Conservation (phyloP, 2,329 filamentous ascomycete genomes). For the Hypoxylon sp. region DNA sequence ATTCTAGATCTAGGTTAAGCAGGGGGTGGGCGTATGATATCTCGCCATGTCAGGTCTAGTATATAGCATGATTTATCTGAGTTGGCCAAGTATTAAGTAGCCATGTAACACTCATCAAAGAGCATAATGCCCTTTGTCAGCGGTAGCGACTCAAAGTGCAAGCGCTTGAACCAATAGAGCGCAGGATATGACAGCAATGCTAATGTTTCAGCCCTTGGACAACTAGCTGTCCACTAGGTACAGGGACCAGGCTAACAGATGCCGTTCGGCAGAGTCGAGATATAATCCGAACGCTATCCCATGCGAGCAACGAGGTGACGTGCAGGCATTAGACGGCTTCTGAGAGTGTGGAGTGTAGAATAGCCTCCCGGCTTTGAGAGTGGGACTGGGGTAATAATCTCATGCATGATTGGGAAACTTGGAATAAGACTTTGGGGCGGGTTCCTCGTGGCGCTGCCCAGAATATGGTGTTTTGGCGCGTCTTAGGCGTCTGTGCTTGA, state of each 20-base stretch:
- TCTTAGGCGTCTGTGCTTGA: slow-evolving; percentile 25
- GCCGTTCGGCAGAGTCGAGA: slow-evolving; percentile 40
- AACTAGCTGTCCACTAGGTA: slow-evolving; percentile 9
- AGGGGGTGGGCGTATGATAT: slow-evolving; percentile 42
- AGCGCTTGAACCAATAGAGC: slow-evolving; percentile 27
- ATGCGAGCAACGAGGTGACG: slow-evolving; percentile 37
- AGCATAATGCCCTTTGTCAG: slow-evolving; percentile 40
- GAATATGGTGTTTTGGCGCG: slow-evolving; percentile 28
- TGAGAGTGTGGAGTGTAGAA: slow-evolving; percentile 28
- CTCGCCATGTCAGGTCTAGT: slow-evolving; percentile 44
- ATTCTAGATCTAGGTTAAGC: slow-evolving; percentile 38
- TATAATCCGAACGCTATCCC: slow-evolving; percentile 39
- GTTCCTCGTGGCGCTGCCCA: slow-evolving; percentile 21
- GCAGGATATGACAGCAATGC: slow-evolving; percentile 18
- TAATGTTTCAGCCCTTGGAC: slow-evolving; percentile 40
- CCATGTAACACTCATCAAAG: slow-evolving; percentile 41
- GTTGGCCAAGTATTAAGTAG: slow-evolving; percentile 39
- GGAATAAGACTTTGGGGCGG: slow-evolving; percentile 30
- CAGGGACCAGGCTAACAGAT: slow-evolving; percentile 34
- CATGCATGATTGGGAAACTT: slow-evolving; percentile 38
- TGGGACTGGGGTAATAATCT: slow-evolving; percentile 33
- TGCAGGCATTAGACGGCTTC: slow-evolving; percentile 30
- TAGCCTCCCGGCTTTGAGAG: slow-evolving; percentile 31
- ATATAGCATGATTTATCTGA: slow-evolving; percentile 45
- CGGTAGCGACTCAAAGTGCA: slow-evolving; percentile 18